Percentiles rank a stretch among this genome's conserved stretches.
Evolutionary conservation across 2,329 filamentous ascomycete species (phyloP).

Genomic region (Penicillium decumbens): DNA sequence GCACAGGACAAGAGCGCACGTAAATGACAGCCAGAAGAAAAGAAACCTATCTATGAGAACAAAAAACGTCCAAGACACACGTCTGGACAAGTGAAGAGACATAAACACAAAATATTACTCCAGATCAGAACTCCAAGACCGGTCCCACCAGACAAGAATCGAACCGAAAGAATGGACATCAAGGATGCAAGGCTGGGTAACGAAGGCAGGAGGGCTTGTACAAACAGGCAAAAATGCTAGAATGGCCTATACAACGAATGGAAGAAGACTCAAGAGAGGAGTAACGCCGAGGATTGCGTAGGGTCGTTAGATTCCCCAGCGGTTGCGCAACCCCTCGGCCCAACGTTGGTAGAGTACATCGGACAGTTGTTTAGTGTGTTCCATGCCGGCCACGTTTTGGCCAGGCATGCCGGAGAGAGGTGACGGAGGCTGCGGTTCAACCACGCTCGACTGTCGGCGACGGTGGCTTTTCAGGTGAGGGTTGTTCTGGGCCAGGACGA

Average conservation of each 20-base stretch:
- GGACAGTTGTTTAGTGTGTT: constrained; percentile 82
- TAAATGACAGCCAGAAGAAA: constrained; percentile 14
- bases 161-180: constrained; percentile 21
- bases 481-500: constrained; percentile 75
- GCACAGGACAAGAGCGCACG: constrained; percentile 4
- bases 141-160: constrained; percentile 10
- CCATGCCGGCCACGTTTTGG: constrained; percentile 67
- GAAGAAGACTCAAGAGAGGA: constrained; percentile 8
- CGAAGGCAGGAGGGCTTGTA: constrained; percentile 14
- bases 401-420: constrained; percentile 50
- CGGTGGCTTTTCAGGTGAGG: constrained; percentile 78
- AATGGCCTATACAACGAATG: constrained; percentile 30
- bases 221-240: constrained; percentile 21
- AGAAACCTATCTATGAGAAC: constrained; percentile 17
- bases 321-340: constrained; percentile 72
- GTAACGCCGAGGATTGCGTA: neutral
- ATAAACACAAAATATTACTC: constrained; percentile 20
- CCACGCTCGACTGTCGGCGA: constrained; percentile 53
- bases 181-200: constrained; percentile 20
- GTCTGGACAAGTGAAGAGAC: constrained; percentile 4
- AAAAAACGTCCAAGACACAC: neutral
- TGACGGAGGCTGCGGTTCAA: constrained; percentile 37
- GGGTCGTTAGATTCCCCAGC: constrained; percentile 51
- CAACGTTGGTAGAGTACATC: constrained; percentile 89
- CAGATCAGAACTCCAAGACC: constrained; percentile 22